phyloP scores from a whole-genome alignment of 306 rosid species.

The Carpinus fangiana region DNA sequence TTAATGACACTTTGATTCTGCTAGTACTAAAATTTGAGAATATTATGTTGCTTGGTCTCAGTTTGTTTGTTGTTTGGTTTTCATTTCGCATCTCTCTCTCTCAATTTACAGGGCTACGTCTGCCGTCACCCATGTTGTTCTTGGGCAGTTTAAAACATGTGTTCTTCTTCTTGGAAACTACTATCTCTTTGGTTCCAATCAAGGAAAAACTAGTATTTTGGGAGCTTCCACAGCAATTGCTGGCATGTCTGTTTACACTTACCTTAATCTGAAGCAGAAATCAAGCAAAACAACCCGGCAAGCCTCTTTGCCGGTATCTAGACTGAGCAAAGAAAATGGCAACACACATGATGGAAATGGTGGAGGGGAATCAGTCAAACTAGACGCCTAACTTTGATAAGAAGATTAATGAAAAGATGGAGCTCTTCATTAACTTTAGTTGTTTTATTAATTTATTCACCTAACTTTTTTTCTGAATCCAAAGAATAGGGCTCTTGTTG shows the following conservation, averaged over 20 bases:
- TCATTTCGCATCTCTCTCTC: not conserved
- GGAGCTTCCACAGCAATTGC: slow-evolving; percentile 89
- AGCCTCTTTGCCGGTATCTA: slow-evolving; percentile 62
- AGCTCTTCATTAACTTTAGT: slow-evolving; percentile 17
- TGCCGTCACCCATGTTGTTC: slow-evolving; percentile 87
- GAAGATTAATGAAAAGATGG: slow-evolving; percentile 16
- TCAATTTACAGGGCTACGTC: slow-evolving; percentile 80
- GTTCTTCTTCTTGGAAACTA: slow-evolving; percentile 86
- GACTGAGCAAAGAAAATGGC: slow-evolving; percentile 79
- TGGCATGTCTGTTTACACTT: slow-evolving; percentile 86
- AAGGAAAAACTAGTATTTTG: slow-evolving; percentile 70
- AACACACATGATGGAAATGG: slow-evolving; percentile 50
- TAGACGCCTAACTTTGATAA: not conserved
- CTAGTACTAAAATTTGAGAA: not conserved
- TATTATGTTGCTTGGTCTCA: not conserved
- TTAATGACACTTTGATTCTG: not conserved
- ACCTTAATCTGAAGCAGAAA: slow-evolving; percentile 67
- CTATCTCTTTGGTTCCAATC: slow-evolving; percentile 79
- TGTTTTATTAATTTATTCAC: not conserved
- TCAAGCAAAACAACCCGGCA: slow-evolving; percentile 57
- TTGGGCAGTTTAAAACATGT: slow-evolving; percentile 97
- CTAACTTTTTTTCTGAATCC: not conserved
- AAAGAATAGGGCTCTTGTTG: not conserved
- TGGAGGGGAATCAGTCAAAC: slow-evolving; percentile 75
- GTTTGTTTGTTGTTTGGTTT: slow-evolving; percentile 13